These are phyloP conservation scores for Diutina catenulata DNA, from an alignment of 1,139 yeast genomes.

Conservation along the genomic window DNA sequence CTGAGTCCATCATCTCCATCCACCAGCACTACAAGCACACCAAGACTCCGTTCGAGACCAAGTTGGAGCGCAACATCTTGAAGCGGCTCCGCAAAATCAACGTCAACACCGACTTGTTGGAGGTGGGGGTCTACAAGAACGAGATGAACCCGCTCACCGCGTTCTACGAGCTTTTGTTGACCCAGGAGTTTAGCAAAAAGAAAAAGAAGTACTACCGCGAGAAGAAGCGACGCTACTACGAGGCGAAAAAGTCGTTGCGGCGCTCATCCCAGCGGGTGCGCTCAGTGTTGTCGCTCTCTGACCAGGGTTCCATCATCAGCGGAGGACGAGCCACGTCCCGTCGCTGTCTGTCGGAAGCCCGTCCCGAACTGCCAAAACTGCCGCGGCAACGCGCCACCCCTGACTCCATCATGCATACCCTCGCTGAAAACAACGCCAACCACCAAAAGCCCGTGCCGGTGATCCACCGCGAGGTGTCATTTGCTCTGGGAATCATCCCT, in stretches of 20 bases:
- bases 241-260: constrained; percentile 28
- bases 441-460: too few relatives aligned
- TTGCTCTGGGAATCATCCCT: too few relatives aligned
- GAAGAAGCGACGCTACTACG: constrained; percentile 20
- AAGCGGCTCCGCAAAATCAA: constrained; percentile 56
- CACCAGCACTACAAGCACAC: constrained; percentile 26
- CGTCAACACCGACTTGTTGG: constrained; percentile 53
- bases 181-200: constrained; percentile 39
- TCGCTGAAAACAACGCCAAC: too few relatives aligned
- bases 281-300: constrained; percentile 27
- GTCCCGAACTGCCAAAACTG: too few relatives aligned
- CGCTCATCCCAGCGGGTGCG: constrained; percentile 42
- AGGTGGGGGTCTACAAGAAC: constrained; percentile 45
- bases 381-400: too few relatives aligned
- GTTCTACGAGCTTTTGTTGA: constrained; percentile 65
- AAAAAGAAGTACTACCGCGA: constrained; percentile 24
- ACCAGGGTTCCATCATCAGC: constrained; percentile 10
- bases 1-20: constrained; percentile 29
- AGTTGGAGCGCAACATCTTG: constrained; percentile 52
- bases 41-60: constrained; percentile 40
- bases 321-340: too few relatives aligned
- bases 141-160: constrained; percentile 79
- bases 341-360: too few relatives aligned
- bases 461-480: too few relatives aligned
- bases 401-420: constrained; percentile 1